Base-by-base conservation (phyloP, 1,284 basidiomycete genomes). In the Athelia psychrophila region DNA sequence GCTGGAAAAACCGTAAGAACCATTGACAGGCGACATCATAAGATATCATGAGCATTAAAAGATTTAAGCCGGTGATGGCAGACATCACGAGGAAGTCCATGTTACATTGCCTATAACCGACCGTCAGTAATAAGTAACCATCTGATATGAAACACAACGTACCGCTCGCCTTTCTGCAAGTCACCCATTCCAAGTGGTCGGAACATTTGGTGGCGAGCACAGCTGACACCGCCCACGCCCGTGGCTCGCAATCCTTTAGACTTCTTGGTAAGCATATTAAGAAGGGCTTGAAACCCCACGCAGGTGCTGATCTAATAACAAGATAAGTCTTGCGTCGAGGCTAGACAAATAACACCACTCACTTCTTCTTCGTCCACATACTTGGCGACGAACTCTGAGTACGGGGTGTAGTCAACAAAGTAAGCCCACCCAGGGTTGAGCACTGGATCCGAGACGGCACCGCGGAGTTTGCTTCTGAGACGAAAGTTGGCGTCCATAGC, bases 401-500 rank as follows among this genome's bases (percentile, higher is more conserved):
- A 46, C 10, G 44, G 22, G 10, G 6, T 10, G 10, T 5, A 9
- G 1, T 50, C 45, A 3, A 61, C 55, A 49, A 62, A 58, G 3
- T 33, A 54, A 8, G 48, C 59, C 56, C 56, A 63, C 2, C 62
- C 60, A 16, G 53, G 54, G 2, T 55, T 51, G 15, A 63, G 52
- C 2, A 50, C 12, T 3, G 58, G 56, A 40, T 60, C 60, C 1
- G 20, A 20, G 22, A 54, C 30, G 18, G 38, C 47, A 3, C 54
- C 49, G 8, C 51, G 50, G 12, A 54, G 32, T n/a, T 44, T 48
- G 8, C 47, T 50, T 38, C 59, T 60, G 44, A 52, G 53, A 20
- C 56, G 52, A 53, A 64, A 64, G 44, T 61, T 63, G 3, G 58
- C 59, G 42, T 64, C 62, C 35, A 56, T 45, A 1, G 54, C 53